phyloP scores from a whole-genome alignment of 1,284 basidiomycete species.

The Apiotrichum montevideense region DNA sequence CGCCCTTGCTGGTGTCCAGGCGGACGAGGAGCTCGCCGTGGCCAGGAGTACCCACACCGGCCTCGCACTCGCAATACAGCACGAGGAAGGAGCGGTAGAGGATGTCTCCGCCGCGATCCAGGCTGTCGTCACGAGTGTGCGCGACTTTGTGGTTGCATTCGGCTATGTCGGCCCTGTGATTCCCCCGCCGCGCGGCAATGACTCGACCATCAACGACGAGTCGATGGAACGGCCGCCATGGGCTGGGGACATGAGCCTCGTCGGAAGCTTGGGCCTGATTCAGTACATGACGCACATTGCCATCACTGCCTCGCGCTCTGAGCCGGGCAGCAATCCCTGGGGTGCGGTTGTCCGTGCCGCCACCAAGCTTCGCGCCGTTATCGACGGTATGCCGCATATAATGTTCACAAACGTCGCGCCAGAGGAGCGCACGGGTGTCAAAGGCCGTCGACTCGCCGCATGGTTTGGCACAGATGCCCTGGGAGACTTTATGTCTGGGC shows the following conservation, averaged over 20 bases:
- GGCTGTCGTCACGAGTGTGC: slow-evolving; percentile 24
- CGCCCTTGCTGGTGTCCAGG: slow-evolving; percentile 33
- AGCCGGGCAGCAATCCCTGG: slow-evolving; percentile 25
- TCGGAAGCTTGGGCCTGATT: slow-evolving; percentile 36
- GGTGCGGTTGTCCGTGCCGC: slow-evolving; percentile 33
- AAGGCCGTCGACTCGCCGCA: slow-evolving; percentile 16
- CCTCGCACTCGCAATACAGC: slow-evolving; percentile 22
- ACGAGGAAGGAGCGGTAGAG: slow-evolving; percentile 33
- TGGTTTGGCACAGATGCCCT: slow-evolving; percentile 26
- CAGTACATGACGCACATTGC: slow-evolving; percentile 29
- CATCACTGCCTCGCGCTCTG: slow-evolving; percentile 21
- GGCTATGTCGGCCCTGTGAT: slow-evolving; percentile 43
- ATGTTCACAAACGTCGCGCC: slow-evolving; percentile 15
- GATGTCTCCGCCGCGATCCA: slow-evolving; percentile 15
- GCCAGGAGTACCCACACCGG: slow-evolving; percentile 25
- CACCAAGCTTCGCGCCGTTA: slow-evolving; percentile 31
- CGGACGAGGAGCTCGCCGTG: slow-evolving; percentile 35
- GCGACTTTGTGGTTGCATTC: slow-evolving; percentile 31
- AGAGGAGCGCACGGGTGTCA: slow-evolving; percentile 10
- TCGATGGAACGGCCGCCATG: slow-evolving; percentile 32
- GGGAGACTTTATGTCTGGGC: slow-evolving; percentile 30
- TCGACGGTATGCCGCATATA: slow-evolving; percentile 24
- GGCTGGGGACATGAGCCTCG: slow-evolving; percentile 33
- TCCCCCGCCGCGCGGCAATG: slow-evolving; percentile 8
- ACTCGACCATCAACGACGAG: slow-evolving; percentile 16